Percentiles rank a stretch among this genome's conserved stretches.
phyloP scores from a whole-genome alignment of 768 basidiomycete species.

The Mycena pura region DNA sequence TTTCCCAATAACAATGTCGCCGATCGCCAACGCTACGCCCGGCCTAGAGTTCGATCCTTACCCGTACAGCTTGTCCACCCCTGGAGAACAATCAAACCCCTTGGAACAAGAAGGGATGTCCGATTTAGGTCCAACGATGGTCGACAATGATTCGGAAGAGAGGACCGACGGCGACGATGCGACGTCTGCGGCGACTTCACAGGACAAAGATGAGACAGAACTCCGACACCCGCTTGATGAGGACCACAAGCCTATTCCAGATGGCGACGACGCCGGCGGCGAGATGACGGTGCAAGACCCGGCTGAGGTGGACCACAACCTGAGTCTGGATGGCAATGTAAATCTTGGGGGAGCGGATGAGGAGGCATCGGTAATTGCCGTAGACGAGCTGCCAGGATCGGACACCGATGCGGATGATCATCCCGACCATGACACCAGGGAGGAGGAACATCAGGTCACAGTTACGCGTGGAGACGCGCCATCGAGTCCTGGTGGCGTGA shows the following conservation, averaged over 20 bases:
- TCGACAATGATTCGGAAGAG: slow-evolving; percentile 8
- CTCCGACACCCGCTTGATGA: not conserved
- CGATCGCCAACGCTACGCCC: slow-evolving; percentile 35
- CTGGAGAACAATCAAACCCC: slow-evolving; percentile 30
- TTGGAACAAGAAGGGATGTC: slow-evolving; percentile 8
- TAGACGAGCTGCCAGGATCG: slow-evolving; percentile 15
- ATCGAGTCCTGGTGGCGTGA: too few relatives aligned
- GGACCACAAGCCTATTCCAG: not conserved
- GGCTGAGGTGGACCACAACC: not conserved
- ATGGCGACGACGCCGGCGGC: too few relatives aligned
- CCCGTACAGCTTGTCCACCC: slow-evolving; percentile 56
- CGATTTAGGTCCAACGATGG: not conserved
- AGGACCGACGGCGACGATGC: slow-evolving; percentile 10
- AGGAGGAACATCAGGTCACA: too few relatives aligned
- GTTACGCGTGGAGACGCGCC: too few relatives aligned
- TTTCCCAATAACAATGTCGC: slow-evolving; percentile 20
- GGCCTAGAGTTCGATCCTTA: slow-evolving; percentile 50
- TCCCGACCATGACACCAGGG: slow-evolving; percentile 34
- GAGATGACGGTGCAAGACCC: not conserved
- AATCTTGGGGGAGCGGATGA: not conserved
- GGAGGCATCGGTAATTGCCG: not conserved
- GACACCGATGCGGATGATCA: slow-evolving; percentile 46
- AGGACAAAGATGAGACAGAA: slow-evolving; percentile 5
- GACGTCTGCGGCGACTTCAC: slow-evolving; percentile 7
- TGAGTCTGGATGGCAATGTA: not conserved